Percentiles rank a stretch among this genome's conserved stretches.
Conservation (phyloP, 2,329 filamentous ascomycete genomes). For the Bipolaris gigantea region DNA sequence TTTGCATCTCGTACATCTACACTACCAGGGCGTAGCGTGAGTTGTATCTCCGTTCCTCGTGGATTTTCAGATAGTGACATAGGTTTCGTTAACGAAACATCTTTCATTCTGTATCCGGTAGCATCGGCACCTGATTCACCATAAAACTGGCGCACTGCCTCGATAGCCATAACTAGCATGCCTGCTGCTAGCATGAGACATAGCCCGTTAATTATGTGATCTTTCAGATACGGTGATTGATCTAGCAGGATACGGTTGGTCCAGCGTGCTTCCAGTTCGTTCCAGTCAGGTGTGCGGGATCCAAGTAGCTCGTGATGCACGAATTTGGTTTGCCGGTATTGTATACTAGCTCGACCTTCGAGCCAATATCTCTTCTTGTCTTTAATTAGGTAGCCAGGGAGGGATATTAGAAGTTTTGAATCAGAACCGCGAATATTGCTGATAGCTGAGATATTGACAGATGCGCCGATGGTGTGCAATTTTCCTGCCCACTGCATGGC, state of each 20-base stretch:
- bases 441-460: constrained; percentile 6
- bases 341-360: constrained; percentile 13
- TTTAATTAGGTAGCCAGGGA: constrained; percentile 16
- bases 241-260: constrained; percentile 32
- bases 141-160: constrained; percentile 12
- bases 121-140: not conserved
- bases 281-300: constrained; percentile 25
- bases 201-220: constrained; percentile 41
- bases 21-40: constrained; percentile 8
- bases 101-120: constrained; percentile 11
- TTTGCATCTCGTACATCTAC: not conserved
- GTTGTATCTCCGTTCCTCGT: constrained; percentile 17
- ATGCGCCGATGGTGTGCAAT: constrained; percentile 1
- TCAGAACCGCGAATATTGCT: not conserved
- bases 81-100: constrained; percentile 10
- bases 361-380: constrained; percentile 17
- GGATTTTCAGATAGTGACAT: constrained; percentile 6
- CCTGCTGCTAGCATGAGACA: constrained; percentile 29
- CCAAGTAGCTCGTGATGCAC: constrained; percentile 21
- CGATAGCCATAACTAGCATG: constrained; percentile 11
- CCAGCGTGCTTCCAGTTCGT: constrained; percentile 14
- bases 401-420: constrained; percentile 8
- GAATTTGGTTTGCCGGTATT: constrained; percentile 12
- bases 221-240: constrained; percentile 49
- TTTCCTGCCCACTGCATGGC: constrained; percentile 15